These are phyloP conservation scores for Xylaria digitata DNA, from an alignment of 2,329 filamentous ascomycete genomes.

Conservation along the genomic window DNA sequence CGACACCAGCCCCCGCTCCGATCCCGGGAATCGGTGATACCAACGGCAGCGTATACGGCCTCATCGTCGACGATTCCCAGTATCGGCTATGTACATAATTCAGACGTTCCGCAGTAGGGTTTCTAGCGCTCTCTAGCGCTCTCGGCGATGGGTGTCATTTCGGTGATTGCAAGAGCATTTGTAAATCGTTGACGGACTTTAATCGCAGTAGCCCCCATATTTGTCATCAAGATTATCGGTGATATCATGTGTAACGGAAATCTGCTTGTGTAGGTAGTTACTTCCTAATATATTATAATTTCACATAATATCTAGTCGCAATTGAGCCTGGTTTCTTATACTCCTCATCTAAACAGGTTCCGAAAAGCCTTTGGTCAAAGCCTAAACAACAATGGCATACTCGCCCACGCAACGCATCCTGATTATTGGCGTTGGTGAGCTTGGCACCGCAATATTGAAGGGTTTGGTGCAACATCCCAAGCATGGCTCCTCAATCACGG, in stretches of 20 bases:
- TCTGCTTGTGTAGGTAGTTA: background rate
- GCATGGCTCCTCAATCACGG: slow-evolving; percentile 55
- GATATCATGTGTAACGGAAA: slow-evolving; percentile 6
- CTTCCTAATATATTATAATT: background rate
- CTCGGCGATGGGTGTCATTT: background rate
- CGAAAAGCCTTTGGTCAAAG: background rate
- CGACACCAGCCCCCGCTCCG: background rate
- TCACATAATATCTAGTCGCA: background rate
- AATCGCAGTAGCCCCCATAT: background rate
- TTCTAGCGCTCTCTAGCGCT: background rate
- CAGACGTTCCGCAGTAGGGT: background rate
- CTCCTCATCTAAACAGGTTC: background rate
- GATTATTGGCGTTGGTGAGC: slow-evolving; percentile 74
- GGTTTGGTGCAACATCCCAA: slow-evolving; percentile 61
- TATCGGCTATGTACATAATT: background rate
- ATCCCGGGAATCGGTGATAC: background rate
- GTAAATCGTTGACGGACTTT: slow-evolving; percentile 16
- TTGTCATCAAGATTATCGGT: slow-evolving; percentile 28
- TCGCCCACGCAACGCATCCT: slow-evolving; percentile 56
- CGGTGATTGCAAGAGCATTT: background rate
- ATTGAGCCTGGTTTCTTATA: background rate
- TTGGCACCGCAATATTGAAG: slow-evolving; percentile 67
- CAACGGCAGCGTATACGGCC: background rate
- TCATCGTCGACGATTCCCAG: background rate
- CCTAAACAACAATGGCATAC: slow-evolving; percentile 7